phyloP scores from a whole-genome alignment of 179 eudicot species.

The Camellia oleifera region DNA sequence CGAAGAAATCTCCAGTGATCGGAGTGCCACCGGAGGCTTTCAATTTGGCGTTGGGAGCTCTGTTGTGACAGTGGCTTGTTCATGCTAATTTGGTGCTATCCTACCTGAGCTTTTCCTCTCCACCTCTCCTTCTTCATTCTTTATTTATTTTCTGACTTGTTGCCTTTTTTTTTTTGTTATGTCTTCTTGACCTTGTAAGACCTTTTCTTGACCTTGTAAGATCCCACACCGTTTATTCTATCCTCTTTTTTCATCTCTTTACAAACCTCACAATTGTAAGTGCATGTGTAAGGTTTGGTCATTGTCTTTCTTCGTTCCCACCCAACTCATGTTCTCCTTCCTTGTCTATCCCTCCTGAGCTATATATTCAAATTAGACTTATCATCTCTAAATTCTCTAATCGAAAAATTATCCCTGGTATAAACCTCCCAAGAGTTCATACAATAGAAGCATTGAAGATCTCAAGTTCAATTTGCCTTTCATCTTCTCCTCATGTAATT shows the following conservation, averaged over 20 bases:
- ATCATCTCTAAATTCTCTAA: neutral
- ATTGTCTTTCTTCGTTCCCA: slow-evolving; percentile 13
- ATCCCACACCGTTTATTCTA: slow-evolving; percentile 20
- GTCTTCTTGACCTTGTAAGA: slow-evolving; percentile 75
- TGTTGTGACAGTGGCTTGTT: slow-evolving; percentile 1
- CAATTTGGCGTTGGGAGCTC: neutral
- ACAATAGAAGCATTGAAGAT: neutral
- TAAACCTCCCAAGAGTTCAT: neutral
- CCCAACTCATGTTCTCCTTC: slow-evolving; percentile 54
- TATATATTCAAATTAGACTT: slow-evolving; percentile 13
- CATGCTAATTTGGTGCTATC: slow-evolving; percentile 49
- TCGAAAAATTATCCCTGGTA: neutral
- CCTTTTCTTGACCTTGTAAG: slow-evolving; percentile 86
- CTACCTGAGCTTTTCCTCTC: slow-evolving; percentile 53
- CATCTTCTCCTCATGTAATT: neutral
- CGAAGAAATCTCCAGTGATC: neutral
- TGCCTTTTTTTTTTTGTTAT: slow-evolving; percentile 27
- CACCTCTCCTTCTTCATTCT: slow-evolving; percentile 1
- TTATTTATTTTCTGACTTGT: slow-evolving; percentile 24
- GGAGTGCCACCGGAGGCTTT: neutral
- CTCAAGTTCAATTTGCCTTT: neutral
- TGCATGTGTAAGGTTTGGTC: slow-evolving; percentile 8
- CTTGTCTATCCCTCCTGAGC: slow-evolving; percentile 80
- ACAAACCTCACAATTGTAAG: slow-evolving; percentile 10
- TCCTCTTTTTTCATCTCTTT: neutral